Percentiles rank a stretch among this genome's conserved stretches.
Evolutionary conservation across 805 yeast genomes (phyloP).

Genomic region (Wickerhamiella nectarea): DNA sequence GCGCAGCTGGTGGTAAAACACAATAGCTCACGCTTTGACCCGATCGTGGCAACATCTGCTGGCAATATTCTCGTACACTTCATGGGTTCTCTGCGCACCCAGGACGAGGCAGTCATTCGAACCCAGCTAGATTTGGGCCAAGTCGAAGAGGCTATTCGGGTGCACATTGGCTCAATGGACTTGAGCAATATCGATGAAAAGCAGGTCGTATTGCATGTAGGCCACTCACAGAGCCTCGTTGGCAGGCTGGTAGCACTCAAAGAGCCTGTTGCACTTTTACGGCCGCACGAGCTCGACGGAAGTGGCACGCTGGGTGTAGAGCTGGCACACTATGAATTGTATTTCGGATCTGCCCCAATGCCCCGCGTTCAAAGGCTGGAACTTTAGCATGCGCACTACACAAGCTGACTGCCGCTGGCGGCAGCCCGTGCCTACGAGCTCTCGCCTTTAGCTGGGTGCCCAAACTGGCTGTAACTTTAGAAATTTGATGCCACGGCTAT

Average conservation of each 20-base stretch:
- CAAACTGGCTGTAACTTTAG: too few species aligned
- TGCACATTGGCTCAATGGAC: conserved; percentile 12
- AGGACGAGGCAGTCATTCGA: not conserved
- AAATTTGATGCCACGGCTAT: too few species aligned
- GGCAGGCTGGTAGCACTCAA: conserved; percentile 16
- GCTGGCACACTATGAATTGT: conserved; percentile 1
- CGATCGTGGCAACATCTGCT: not conserved
- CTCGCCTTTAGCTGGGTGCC: too few species aligned
- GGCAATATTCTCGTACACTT: conserved; percentile 7
- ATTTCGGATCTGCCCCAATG: conserved; percentile 2
- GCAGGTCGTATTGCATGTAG: conserved; percentile 13
- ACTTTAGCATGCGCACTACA: too few species aligned
- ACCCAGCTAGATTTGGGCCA: conserved; percentile 7
- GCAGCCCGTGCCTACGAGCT: too few species aligned
- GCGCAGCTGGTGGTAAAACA: conserved; percentile 2
- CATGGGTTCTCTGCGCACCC: conserved; percentile 1
- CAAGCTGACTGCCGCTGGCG: too few species aligned
- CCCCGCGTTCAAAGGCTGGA: conserved; percentile 2
- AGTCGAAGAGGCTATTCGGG: not conserved
- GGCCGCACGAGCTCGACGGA: not conserved
- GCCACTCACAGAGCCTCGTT: conserved; percentile 14
- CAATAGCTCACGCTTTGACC: not conserved
- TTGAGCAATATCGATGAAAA: conserved; percentile 10
- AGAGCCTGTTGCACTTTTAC: conserved; percentile 15
- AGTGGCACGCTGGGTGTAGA: conserved; percentile 1